These are phyloP conservation scores for Canna indica DNA, from an alignment of 176 grass and related monocot species.

Conservation along the genomic window DNA sequence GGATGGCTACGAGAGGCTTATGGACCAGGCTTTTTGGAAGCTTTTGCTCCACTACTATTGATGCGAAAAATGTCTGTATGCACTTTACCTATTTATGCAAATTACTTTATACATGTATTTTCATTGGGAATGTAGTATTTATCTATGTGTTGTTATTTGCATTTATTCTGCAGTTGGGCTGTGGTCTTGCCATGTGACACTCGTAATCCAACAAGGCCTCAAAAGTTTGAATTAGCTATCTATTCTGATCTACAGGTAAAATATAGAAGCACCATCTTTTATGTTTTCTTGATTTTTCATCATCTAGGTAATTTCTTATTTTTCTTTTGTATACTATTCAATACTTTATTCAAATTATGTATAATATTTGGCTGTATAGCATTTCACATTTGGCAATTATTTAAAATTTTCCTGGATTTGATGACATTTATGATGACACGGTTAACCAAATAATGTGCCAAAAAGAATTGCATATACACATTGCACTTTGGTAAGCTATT, in stretches of 20 bases:
- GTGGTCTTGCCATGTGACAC: constrained; percentile 64
- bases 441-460: too few relatives aligned
- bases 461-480: too few relatives aligned
- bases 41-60: constrained; percentile 65
- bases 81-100: neutral
- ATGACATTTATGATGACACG: too few relatives aligned
- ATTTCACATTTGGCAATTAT: neutral
- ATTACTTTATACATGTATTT: neutral
- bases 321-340: neutral
- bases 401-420: too few relatives aligned
- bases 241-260: constrained; percentile 69
- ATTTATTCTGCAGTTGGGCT: constrained; percentile 52
- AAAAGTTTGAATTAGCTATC: constrained; percentile 73
- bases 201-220: constrained; percentile 32
- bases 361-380: neutral
- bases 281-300: neutral
- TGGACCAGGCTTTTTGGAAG: constrained; percentile 83
- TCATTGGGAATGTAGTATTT: neutral
- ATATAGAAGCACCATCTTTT: constrained; percentile 2
- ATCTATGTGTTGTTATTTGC: neutral
- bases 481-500: too few relatives aligned
- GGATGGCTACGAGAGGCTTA: constrained; percentile 86
- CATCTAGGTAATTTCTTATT: neutral
- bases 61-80: constrained; percentile 62
- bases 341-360: neutral